Evolutionary conservation across 257 asterid species (phyloP).

Genomic region (Agastache rugosa): DNA sequence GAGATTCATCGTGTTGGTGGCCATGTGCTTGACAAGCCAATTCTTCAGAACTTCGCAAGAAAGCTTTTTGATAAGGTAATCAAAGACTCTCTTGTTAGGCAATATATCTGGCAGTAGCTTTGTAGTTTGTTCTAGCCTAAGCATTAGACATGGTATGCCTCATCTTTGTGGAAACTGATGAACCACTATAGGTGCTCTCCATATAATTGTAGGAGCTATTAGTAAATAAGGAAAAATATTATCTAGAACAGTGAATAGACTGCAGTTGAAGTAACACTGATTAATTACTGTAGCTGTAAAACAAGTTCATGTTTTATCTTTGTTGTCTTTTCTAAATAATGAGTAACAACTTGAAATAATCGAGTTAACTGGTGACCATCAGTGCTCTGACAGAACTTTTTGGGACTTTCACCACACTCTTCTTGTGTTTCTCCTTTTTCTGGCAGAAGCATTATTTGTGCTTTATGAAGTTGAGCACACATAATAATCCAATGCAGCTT

Average conservation of each 20-base stretch:
- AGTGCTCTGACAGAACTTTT: not conserved
- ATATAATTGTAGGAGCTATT: not conserved
- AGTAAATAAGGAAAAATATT: not conserved
- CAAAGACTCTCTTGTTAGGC: slow-evolving; percentile 28
- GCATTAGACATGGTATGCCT: not conserved
- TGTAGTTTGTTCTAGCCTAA: not conserved
- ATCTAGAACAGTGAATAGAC: not conserved
- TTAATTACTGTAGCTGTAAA: not conserved
- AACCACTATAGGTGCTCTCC: slow-evolving; percentile 7
- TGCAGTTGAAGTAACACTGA: not conserved
- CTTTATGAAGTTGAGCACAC: slow-evolving; percentile 17
- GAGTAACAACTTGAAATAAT: not conserved
- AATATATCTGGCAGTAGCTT: slow-evolving; percentile 24
- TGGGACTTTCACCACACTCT: not conserved
- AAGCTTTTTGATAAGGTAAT: slow-evolving; percentile 79
- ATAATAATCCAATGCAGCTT: not conserved
- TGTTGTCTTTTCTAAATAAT: not conserved
- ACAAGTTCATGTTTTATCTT: not conserved
- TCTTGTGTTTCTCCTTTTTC: not conserved
- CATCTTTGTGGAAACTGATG: slow-evolving; percentile 26
- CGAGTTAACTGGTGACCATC: not conserved
- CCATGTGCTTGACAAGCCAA: slow-evolving; percentile 84
- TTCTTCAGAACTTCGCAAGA: slow-evolving; percentile 83
- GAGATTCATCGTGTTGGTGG: slow-evolving; percentile 98
- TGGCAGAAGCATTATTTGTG: not conserved